Evolutionary conservation across 805 yeast genomes (phyloP), one percentile per base, ranked within the genome.

Genomic region (Suhomyces kilbournensis): DNA sequence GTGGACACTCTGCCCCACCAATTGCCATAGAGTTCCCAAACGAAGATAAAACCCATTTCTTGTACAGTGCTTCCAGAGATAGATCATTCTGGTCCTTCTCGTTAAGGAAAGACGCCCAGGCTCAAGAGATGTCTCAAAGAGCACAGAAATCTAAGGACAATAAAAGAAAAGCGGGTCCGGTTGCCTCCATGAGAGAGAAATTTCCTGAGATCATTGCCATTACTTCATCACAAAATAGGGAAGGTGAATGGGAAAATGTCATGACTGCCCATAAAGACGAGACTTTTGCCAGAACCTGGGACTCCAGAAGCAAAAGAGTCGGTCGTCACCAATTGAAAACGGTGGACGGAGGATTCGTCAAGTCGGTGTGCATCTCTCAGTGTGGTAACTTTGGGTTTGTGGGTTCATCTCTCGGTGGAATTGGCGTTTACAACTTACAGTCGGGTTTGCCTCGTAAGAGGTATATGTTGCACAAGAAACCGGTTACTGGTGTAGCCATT

Each of bases 1-100:
- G 97, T 61, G 99, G 99, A n/a, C 99, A 94, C 67, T 83, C 96
- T 3, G 86, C 88, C 28, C 96, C 99, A 3, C 96, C 98, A 2
- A 77, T 86, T 0, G 65, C 82, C 4, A 82, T 94, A 40, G 73
- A 75, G 22, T 94, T 94, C 69, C 89, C 96, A 4, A 87, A 88
- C 60, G 84, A 83, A 47, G 83, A 83, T 46, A 76, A 73, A 52
- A 84, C 96, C 2, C 99, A 96, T 69, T 89, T 84, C 68, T 64
- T 96, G 9, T 77, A 89, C 50, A 89, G 97, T 49, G 96, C 96
- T 1, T 89, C 97, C 0, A 79, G 84, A 56, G 99, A 94, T 70
- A 79, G 81, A 61, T 79, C 96, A 1, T 78, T 96, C 60, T 94
- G 98, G 98, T 80, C 83, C 7, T 93, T 94, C 62, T 92, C 98